Evolutionary conservation across 441 rosid genomes (phyloP), one percentile per base, ranked within the genome.

Genomic region (Capsella rubella): DNA sequence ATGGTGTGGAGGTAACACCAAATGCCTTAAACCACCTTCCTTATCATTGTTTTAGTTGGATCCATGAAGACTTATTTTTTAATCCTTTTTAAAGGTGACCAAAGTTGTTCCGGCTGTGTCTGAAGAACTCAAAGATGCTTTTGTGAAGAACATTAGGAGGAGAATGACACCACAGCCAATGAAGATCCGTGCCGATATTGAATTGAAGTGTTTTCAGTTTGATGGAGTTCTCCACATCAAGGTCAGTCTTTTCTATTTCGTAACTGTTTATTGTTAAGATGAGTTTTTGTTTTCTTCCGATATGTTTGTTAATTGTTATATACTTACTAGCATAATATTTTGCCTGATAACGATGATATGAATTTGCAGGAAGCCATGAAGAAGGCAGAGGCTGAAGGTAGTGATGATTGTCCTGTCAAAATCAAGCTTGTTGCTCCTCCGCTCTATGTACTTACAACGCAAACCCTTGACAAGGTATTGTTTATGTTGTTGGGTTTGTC

Each of bases 381-480:
- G 77, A 89, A 87, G 79, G 98, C 99, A 60, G 99, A 90, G 84
- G 99, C 98, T 76, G 90, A 86, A 39, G 99, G 99, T 37, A 91
- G 85, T 55, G 84, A 87, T 27, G 95, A 87, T 31, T 93, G 98
- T 55, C 98, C 97, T 8, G 98, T 95, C 55, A 95, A 91, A 80
- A 93, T 95, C 47, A 93, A 95, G 57, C 77, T 91, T 70, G 99
- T 93, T 84, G 99, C 98, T 55, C 96, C 97, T 67, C 99, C 99
- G 25, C 91, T 92, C 39, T 93, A 91, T 83, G 97, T 92, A 71
- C 98, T 93, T 59, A 95, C 97, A 42, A 91, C 97, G 25, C 98
- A 93, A 73, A 95, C 99, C 21, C 92, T 91, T 67, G 97, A 92
- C 83, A 95, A 92, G 98, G 99, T 92, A 14, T 21, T 73, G 60